phyloP scores from a whole-genome alignment of 345 rosid species.

The Turnera subulata region DNA sequence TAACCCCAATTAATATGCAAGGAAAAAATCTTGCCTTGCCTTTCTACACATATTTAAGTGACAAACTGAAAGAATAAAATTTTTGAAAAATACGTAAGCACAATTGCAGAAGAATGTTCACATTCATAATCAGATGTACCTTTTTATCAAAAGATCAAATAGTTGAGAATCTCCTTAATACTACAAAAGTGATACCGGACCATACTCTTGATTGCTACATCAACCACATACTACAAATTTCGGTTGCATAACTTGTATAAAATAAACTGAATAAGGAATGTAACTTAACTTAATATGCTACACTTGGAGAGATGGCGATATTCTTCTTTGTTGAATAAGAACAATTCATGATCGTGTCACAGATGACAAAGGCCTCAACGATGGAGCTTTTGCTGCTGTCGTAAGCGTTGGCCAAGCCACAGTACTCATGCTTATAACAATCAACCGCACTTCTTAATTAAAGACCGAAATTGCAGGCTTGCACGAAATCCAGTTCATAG shows the following conservation, averaged over 20 bases:
- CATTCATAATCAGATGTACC: too few species aligned
- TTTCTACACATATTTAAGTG: too few species aligned
- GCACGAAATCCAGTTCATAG: conserved; percentile 78
- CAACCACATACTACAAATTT: conserved; percentile 5
- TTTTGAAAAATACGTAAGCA: too few species aligned
- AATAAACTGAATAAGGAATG: not conserved
- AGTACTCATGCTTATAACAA: not conserved
- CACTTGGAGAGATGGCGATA: conserved; percentile 4
- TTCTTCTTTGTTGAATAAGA: not conserved
- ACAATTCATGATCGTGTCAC: conserved; percentile 2
- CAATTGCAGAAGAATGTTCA: too few species aligned
- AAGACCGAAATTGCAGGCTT: conserved; percentile 87
- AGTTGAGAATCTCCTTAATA: too few species aligned
- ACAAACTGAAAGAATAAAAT: too few species aligned
- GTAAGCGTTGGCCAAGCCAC: not conserved
- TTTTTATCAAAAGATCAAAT: too few species aligned
- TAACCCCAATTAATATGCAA: too few species aligned
- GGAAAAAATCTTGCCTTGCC: too few species aligned
- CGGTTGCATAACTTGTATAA: conserved; percentile 14
- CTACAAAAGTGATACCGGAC: not conserved
- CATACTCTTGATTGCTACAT: conserved; percentile 2
- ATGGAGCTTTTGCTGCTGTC: not conserved
- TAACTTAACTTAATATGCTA: conserved; percentile 3
- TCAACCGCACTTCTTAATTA: conserved; percentile 16
- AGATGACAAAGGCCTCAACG: not conserved